Conservation (phyloP, 2,329 filamentous ascomycete species). For the Ceratocystis alfenasii region DNA sequence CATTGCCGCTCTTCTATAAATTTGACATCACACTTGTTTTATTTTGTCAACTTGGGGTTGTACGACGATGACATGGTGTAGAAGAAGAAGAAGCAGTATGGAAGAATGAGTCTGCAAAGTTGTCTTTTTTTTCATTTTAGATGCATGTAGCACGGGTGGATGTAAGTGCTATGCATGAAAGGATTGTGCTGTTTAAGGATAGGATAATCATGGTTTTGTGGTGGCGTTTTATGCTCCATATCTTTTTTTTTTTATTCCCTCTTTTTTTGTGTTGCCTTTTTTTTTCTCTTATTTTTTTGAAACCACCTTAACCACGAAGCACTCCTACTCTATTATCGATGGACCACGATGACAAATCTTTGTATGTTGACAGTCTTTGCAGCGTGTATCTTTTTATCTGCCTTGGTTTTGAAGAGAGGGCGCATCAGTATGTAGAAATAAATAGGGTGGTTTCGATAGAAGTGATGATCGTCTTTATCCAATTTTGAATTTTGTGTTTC, state of each 20-base stretch:
- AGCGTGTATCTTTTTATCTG: constrained; percentile 6
- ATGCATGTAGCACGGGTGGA: constrained; percentile 9
- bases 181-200: constrained; percentile 13
- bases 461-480: not conserved
- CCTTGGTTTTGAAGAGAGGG: not conserved
- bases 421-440: not conserved
- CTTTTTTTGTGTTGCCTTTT: constrained; percentile 12
- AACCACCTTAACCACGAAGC: constrained; percentile 17
- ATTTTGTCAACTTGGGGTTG: not conserved
- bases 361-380: not conserved
- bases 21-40: not conserved
- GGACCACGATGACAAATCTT: not conserved
- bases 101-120: too few relatives aligned
- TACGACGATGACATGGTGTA: constrained; percentile 1
- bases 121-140: not conserved
- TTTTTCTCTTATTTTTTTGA: constrained; percentile 16
- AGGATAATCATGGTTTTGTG: constrained; percentile 19
- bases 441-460: not conserved
- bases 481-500: too few relatives aligned
- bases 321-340: not conserved
- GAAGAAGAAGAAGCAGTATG: not conserved
- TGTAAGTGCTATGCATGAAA: not conserved
- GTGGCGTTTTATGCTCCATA: constrained; percentile 19
- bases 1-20: constrained; percentile 43
- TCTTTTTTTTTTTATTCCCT: constrained; percentile 15